Base-by-base conservation (phyloP, 495 filamentous ascomycete species). In the Geoglossum glabrum region DNA sequence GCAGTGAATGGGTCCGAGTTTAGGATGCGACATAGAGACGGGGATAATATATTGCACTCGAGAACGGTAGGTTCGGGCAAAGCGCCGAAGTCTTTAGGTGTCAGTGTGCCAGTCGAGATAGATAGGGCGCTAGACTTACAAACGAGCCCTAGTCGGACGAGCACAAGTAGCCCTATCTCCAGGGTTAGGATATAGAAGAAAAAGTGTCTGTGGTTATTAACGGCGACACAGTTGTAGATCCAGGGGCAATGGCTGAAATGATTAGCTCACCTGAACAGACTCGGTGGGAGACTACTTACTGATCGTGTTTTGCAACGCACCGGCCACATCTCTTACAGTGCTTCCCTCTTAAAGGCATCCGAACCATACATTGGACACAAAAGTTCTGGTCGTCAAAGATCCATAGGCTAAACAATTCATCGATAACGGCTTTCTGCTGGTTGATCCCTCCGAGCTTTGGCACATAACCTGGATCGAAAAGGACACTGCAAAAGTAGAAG, bases 121-220 rank as follows among this genome's bases (percentile, higher is more conserved):
- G 0, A 40, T 10, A 40, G 38, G 26, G 9, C 15, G 50, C 4
- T 3, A 43, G 27, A 47, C 59, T 60, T 57, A 60, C 59, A 58
- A 25, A 26, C 17, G 10, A 59, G 10, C 13, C 63, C 59, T 51
- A 75, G 61, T 57, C 58, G 51, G 34, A 67, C 54, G 54, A 84
- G 83, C 7, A 81, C 60, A 13, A 85, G 60, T 56, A 97, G 83
- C 28, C 86, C 87, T 21, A 85, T 61, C 62, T 88, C 82, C 43
- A 97, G 69, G 61, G 71, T 84, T 21, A 87, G 68, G 33, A 96
- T 75, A 65, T 95, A 98, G 25, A 95, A 68, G 58, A 95, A 83
- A 71, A 98, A 98, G 64, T 96, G 93, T 4, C 92, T 81, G 63
- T 94, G 82, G 66, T 98, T 98, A 65, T 95, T 96, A 40, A 90